phyloP scores from a whole-genome alignment of 2,329 filamentous ascomycete species.

The Sodiomyces alkalinus region DNA sequence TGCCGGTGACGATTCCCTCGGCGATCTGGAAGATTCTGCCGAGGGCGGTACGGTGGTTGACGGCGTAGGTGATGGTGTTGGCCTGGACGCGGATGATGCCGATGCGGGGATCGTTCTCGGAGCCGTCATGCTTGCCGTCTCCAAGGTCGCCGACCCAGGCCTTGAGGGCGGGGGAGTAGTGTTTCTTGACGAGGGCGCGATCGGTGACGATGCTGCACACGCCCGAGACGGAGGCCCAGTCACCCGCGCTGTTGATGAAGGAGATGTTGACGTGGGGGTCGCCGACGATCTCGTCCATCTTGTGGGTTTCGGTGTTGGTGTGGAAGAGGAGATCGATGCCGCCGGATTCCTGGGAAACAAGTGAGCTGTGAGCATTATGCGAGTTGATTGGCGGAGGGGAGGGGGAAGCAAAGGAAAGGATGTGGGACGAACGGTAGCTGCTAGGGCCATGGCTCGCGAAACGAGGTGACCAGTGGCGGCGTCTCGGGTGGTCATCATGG shows the following conservation, averaged over 20 bases:
- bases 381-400: too few relatives aligned
- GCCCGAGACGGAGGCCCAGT: conserved; percentile 82
- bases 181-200: conserved; percentile 51
- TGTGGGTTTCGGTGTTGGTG: conserved; percentile 80
- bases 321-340: conserved; percentile 79
- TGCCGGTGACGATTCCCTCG: conserved; percentile 59
- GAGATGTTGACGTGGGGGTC: conserved; percentile 68
- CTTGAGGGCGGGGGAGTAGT: conserved; percentile 61
- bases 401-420: too few relatives aligned
- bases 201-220: conserved; percentile 55
- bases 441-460: conserved; percentile 76
- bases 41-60: conserved; percentile 46
- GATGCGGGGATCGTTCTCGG: conserved; percentile 67
- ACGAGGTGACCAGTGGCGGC: conserved; percentile 49
- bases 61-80: conserved; percentile 56
- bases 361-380: not conserved
- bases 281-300: conserved; percentile 63
- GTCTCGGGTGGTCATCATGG: conserved; percentile 74
- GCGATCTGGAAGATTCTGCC: conserved; percentile 55
- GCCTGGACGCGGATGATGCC: conserved; percentile 66
- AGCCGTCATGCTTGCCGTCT: conserved; percentile 71
- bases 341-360: conserved; percentile 63
- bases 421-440: conserved; percentile 46
- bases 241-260: conserved; percentile 60
- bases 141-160: conserved; percentile 78